These are phyloP conservation scores for Entomortierella beljakovae DNA, from an alignment of 192 early-diverging fungal species.

Conservation along the genomic window DNA sequence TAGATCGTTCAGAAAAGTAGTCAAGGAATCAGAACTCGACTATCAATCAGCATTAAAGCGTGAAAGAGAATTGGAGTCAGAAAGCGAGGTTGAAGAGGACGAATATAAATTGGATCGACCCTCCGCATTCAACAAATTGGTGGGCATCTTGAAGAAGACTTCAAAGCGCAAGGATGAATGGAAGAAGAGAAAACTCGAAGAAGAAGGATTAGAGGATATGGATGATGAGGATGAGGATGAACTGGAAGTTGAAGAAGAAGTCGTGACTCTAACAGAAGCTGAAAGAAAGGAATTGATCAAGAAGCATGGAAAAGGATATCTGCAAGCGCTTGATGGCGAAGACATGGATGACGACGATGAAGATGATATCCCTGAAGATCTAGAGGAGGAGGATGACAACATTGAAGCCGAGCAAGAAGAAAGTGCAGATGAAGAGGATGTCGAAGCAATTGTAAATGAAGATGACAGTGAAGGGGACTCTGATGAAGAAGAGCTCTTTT, in stretches of 20 bases:
- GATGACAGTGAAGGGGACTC: slow-evolving; percentile 36
- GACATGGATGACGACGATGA: slow-evolving; percentile 40
- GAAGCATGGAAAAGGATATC: slow-evolving; percentile 49
- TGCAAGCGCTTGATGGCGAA: slow-evolving; percentile 36
- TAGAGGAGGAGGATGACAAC: slow-evolving; percentile 31
- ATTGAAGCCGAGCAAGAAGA: slow-evolving; percentile 28
- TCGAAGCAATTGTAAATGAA: slow-evolving; percentile 22
- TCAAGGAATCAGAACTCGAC: slow-evolving; percentile 63
- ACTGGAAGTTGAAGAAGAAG: slow-evolving; percentile 44
- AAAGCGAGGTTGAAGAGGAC: slow-evolving; percentile 57
- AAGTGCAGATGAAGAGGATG: slow-evolving; percentile 26
- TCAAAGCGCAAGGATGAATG: slow-evolving; percentile 64
- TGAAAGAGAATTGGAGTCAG: slow-evolving; percentile 54
- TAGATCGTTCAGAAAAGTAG: slow-evolving; percentile 59
- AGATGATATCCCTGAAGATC: slow-evolving; percentile 40
- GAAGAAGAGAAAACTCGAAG: slow-evolving; percentile 60
- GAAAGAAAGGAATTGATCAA: slow-evolving; percentile 52
- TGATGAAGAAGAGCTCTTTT: slow-evolving; percentile 54
- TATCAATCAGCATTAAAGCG: slow-evolving; percentile 55
- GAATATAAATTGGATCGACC: slow-evolving; percentile 62
- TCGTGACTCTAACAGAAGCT: slow-evolving; percentile 39
- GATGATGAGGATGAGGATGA: slow-evolving; percentile 49
- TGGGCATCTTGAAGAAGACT: slow-evolving; percentile 68
- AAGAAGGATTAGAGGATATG: slow-evolving; percentile 61
- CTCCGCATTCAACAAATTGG: slow-evolving; percentile 67